Base-by-base conservation (phyloP, 768 basidiomycete genomes). In the Hericium coralloides region DNA sequence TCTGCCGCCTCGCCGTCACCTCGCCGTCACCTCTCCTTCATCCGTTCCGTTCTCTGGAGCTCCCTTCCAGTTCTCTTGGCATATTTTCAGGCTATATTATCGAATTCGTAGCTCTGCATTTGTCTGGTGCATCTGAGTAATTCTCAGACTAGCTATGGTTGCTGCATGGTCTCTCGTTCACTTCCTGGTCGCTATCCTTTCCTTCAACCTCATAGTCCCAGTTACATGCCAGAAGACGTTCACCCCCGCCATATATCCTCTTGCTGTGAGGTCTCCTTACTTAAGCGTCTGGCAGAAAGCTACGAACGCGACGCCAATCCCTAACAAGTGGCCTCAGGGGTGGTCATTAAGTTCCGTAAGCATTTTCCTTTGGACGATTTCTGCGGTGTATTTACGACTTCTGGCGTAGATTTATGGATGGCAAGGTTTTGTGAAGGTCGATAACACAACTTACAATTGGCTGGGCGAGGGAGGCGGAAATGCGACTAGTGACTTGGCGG, bases 251-350 rank as follows among this genome's bases (percentile, higher is more conserved):
- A 57, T 60, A 41, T 45, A 66, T 39, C 68, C 68, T 36, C 60
- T 69, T 18, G 60, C 63, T 17, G 61, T 67, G 22, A 63, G 66
- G n/a, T 65, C 66, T 8, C 66, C 68, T 15, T 66, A 65, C 52
- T 52, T 67, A 25, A 65, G 56, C 15, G 56, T 52, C 43, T 69
- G 67, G 67, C 38, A 55, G 12, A 15, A 17, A 4, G 38, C 55
- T 10, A 55, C 55, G 1, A 60, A 57, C 4, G 55, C 48, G 10
- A 47, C 52, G 2, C 12, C n/a, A 2, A 49, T 62, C 2, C 53
- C 59, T 1, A 37, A 55, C 37, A 18, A 49, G 23, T 67, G 63
- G 64, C 64, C 66, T 3, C 20, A 36, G 6, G 64, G 62, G 53
- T 63, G 61, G 63, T 48, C 41, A 17, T 38, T 49, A 25, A 39